These are phyloP conservation scores for Zizania latifolia DNA, from an alignment of 176 grass and related monocot species.

Conservation along the genomic window DNA sequence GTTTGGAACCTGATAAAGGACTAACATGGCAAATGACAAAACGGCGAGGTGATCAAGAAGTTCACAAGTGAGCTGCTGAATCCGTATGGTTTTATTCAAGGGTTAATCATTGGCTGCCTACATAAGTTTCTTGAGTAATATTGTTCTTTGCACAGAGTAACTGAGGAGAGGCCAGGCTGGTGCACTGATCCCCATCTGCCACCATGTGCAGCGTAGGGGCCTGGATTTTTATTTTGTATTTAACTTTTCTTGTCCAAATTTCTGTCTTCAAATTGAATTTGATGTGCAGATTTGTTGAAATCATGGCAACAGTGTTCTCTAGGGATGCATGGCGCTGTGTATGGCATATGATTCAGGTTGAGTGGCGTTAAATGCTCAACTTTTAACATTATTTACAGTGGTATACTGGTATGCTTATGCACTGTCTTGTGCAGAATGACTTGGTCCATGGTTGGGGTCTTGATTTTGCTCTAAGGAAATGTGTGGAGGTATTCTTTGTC, in stretches of 20 bases:
- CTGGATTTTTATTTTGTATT: conserved; percentile 5
- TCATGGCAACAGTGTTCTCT: conserved; percentile 98
- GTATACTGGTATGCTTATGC: conserved; percentile 26
- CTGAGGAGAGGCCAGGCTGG: conserved; percentile 91
- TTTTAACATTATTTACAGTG: conserved; percentile 19
- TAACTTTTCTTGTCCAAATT: conserved; percentile 20
- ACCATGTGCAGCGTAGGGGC: conserved; percentile 91
- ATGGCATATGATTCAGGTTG: conserved; percentile 99
- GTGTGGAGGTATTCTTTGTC: conserved; percentile 68
- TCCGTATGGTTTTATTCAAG: neutral
- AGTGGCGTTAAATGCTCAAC: neutral
- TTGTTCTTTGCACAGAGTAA: conserved; percentile 59
- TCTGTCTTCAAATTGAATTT: conserved; percentile 4
- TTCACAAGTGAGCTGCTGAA: conserved; percentile 70
- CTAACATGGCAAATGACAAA: conserved; percentile 99
- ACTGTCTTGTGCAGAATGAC: conserved; percentile 73
- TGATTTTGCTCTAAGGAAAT: conserved; percentile 94
- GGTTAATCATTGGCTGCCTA: conserved; percentile 2
- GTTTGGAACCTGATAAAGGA: conserved; percentile 81
- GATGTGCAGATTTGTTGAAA: conserved; percentile 85
- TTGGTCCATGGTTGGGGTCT: conserved; percentile 99
- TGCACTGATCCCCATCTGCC: conserved; percentile 89
- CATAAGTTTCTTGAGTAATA: neutral
- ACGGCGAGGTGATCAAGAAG: conserved; percentile 72
- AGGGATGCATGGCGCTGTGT: conserved; percentile 98